A percentile compares a stretch with the other conserved stretches of the same genome.
phyloP scores from a whole-genome alignment of 495 filamentous ascomycete species.

The Tricharina praecox region DNA sequence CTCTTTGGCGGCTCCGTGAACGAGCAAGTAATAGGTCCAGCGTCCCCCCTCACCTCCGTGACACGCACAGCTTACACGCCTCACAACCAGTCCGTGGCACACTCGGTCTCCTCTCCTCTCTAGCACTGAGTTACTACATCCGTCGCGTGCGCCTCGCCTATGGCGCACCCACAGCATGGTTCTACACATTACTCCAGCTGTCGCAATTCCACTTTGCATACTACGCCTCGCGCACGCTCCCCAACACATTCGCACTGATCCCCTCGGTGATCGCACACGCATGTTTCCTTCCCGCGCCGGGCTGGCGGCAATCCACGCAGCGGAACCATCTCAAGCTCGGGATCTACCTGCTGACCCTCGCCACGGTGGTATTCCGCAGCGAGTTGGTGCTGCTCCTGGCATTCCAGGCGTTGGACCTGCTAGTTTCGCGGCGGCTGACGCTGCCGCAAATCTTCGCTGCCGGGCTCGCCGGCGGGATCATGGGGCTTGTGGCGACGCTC shows the following conservation, averaged over 20 bases:
- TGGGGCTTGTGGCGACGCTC: slow-evolving; percentile 50
- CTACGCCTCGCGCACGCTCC: slow-evolving; percentile 81
- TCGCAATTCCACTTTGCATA: slow-evolving; percentile 88
- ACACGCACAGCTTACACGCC: slow-evolving; percentile 28
- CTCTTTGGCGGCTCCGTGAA: slow-evolving; percentile 32
- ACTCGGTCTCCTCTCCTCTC: slow-evolving; percentile 63
- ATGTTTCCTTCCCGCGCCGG: slow-evolving; percentile 42
- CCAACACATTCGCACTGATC: slow-evolving; percentile 92
- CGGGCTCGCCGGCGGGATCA: slow-evolving; percentile 45
- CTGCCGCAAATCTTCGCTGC: slow-evolving; percentile 45
- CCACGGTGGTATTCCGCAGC: slow-evolving; percentile 76
- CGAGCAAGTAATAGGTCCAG: slow-evolving; percentile 36
- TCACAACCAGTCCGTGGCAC: slow-evolving; percentile 49
- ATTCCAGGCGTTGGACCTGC: slow-evolving; percentile 38
- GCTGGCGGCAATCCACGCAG: slow-evolving; percentile 9
- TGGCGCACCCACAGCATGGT: slow-evolving; percentile 51
- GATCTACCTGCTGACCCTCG: slow-evolving; percentile 59
- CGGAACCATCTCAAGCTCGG: slow-evolving; percentile 34
- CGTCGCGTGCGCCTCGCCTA: slow-evolving; percentile 47
- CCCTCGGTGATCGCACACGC: slow-evolving; percentile 55
- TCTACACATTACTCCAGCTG: slow-evolving; percentile 68
- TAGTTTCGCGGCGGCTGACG: slow-evolving; percentile 38
- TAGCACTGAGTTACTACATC: slow-evolving; percentile 46
- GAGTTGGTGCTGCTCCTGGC: slow-evolving; percentile 71
- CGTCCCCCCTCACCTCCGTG: not conserved